These are phyloP conservation scores for Candida frijolesensis DNA, from an alignment of 1,139 yeast species.

Conservation along the genomic window DNA sequence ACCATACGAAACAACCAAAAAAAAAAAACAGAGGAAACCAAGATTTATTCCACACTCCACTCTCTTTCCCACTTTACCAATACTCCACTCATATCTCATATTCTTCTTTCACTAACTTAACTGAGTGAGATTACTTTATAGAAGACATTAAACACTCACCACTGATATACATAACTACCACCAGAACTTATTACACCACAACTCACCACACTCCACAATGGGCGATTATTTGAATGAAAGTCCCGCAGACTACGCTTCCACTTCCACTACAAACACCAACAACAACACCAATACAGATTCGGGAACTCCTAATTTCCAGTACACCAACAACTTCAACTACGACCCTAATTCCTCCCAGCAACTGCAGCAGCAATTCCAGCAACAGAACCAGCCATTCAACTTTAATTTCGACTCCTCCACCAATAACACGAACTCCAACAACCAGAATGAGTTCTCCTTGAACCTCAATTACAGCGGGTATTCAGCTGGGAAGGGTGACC, in stretches of 20 bases:
- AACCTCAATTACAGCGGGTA: conserved; percentile 17
- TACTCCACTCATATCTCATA: too few species aligned
- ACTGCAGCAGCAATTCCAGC: conserved; percentile 16
- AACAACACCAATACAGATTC: conserved; percentile 4
- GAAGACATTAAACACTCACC: too few species aligned
- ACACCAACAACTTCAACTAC: conserved; percentile 4
- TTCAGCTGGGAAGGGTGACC: conserved; percentile 5
- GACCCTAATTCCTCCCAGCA: conserved; percentile 9
- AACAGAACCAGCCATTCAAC: conserved; percentile 12
- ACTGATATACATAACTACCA: not conserved
- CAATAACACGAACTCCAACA: conserved; percentile 10
- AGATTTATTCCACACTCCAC: too few species aligned
- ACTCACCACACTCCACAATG: conserved; percentile 20
- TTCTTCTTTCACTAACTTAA: too few species aligned
- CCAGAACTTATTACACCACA: not conserved
- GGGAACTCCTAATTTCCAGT: conserved; percentile 1
- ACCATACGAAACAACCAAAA: too few species aligned
- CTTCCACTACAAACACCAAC: conserved; percentile 10
- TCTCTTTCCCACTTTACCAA: too few species aligned
- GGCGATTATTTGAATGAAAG: conserved; percentile 43
- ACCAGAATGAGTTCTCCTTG: conserved; percentile 16
- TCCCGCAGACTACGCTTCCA: conserved; percentile 30
- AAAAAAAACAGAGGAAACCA: too few species aligned
- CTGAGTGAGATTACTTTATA: too few species aligned
- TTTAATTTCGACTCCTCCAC: conserved; percentile 9